phyloP scores from a whole-genome alignment of 345 rosid species.

The Gossypium mustelinum region DNA sequence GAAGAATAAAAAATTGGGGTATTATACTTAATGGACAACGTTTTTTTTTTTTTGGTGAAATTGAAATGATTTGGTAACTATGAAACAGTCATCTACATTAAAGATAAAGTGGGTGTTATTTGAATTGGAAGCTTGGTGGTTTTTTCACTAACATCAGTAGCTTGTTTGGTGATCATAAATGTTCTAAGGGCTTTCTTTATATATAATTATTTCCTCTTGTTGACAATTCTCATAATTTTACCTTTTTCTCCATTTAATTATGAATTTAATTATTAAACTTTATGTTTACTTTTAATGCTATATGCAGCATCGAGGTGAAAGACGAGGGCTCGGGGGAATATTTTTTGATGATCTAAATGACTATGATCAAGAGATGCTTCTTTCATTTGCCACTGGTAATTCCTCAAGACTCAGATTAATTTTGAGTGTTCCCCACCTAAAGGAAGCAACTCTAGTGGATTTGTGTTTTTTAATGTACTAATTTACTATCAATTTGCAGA shows the following conservation, averaged over 20 bases:
- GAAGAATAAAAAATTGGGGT: not conserved
- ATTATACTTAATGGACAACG: not conserved
- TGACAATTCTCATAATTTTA: not conserved
- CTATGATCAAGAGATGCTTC: constrained; percentile 92
- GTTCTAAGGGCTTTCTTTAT: not conserved
- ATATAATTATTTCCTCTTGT: not conserved
- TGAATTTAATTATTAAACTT: not conserved
- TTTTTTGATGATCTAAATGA: constrained; percentile 96
- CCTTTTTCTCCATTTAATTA: not conserved
- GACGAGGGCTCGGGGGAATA: constrained; percentile 96
- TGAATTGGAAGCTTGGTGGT: not conserved
- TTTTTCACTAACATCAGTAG: not conserved
- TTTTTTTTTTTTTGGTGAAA: too few species aligned
- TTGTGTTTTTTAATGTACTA: not conserved
- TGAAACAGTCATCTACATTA: not conserved
- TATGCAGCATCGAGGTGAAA: constrained; percentile 87
- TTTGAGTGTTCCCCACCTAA: not conserved
- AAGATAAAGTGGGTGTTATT: not conserved
- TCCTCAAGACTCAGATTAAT: not conserved
- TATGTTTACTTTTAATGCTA: not conserved
- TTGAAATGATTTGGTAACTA: not conserved
- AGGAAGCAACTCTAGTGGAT: not conserved
- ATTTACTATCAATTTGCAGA: constrained; percentile 42
- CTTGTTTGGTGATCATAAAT: not conserved
- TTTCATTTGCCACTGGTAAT: constrained; percentile 87